Conservation (phyloP, 2,329 filamentous ascomycete species). For the Xylaria sp. region DNA sequence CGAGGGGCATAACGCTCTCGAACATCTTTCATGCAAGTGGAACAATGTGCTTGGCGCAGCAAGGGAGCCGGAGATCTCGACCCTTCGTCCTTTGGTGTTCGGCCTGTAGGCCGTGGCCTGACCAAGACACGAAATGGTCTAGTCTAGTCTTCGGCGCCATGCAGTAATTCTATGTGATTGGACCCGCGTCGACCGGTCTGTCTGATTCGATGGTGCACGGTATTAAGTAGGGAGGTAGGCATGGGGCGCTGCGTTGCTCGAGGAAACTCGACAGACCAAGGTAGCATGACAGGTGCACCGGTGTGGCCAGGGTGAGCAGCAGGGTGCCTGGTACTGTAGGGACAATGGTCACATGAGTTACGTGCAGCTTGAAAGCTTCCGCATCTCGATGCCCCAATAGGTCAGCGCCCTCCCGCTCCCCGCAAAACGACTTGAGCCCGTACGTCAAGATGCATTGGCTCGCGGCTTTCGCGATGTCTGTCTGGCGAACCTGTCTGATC, state of each 20-base stretch:
- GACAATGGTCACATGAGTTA: constrained; percentile 30
- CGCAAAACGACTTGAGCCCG: constrained; percentile 18
- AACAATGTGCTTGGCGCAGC: constrained; percentile 19
- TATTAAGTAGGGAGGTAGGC: constrained; percentile 4
- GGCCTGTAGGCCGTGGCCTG: constrained; percentile 19
- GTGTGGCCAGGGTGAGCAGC: constrained; percentile 29
- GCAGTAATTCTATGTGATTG: constrained; percentile 19
- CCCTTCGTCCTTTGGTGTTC: constrained; percentile 14
- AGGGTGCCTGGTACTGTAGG: not conserved
- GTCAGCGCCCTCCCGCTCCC: constrained; percentile 13
- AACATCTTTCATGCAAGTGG: constrained; percentile 20
- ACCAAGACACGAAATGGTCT: constrained; percentile 23
- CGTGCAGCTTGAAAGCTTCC: constrained; percentile 23
- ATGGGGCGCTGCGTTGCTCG: not conserved
- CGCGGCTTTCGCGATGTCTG: constrained; percentile 9
- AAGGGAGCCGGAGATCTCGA: constrained; percentile 19
- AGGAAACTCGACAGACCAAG: constrained; percentile 11
- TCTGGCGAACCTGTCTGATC: not conserved
- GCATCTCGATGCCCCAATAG: constrained; percentile 3
- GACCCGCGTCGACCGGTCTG: constrained; percentile 23
- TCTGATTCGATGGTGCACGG: constrained; percentile 26
- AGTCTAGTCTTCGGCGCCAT: constrained; percentile 27
- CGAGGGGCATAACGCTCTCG: constrained; percentile 9
- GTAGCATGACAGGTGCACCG: constrained; percentile 28
- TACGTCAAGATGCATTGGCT: constrained; percentile 28